Percentiles rank a stretch among this genome's conserved stretches.
phyloP scores from a whole-genome alignment of 305 asterid genomes.

The Fraxinus nigra region DNA sequence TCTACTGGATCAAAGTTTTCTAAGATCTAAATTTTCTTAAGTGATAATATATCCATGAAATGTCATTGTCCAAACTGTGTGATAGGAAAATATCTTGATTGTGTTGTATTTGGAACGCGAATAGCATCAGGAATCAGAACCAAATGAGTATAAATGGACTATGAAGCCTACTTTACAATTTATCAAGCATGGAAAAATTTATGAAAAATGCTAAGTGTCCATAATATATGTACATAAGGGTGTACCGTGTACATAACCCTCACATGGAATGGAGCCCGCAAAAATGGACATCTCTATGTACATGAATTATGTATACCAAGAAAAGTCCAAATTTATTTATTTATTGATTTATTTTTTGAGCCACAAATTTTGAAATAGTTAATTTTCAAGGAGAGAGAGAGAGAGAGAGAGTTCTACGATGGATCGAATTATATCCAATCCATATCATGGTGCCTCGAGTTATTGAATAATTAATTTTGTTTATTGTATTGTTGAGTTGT shows the following conservation, averaged over 20 bases:
- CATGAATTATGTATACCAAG: too few species aligned
- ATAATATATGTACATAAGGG: too few species aligned
- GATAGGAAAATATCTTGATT: background rate
- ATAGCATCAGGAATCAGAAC: background rate
- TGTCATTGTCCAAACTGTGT: background rate
- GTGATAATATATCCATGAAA: background rate
- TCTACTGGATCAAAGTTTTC: background rate
- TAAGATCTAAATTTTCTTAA: background rate
- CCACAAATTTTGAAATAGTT: background rate
- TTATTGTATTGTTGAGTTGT: background rate
- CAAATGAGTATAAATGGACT: background rate
- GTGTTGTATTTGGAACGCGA: background rate
- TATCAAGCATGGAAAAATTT: background rate
- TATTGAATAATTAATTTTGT: background rate
- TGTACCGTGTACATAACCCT: too few species aligned
- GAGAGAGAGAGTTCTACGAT: background rate
- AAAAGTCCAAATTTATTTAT: too few species aligned
- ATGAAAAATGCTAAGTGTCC: too few species aligned
- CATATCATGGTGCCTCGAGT: background rate
- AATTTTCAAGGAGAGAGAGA: background rate
- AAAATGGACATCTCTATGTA: too few species aligned
- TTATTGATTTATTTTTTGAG: background rate
- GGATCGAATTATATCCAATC: background rate
- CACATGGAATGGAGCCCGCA: too few species aligned
- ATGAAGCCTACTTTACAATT: background rate